Conservation (phyloP, 305 asterid genomes). For the Lippia alba region DNA sequence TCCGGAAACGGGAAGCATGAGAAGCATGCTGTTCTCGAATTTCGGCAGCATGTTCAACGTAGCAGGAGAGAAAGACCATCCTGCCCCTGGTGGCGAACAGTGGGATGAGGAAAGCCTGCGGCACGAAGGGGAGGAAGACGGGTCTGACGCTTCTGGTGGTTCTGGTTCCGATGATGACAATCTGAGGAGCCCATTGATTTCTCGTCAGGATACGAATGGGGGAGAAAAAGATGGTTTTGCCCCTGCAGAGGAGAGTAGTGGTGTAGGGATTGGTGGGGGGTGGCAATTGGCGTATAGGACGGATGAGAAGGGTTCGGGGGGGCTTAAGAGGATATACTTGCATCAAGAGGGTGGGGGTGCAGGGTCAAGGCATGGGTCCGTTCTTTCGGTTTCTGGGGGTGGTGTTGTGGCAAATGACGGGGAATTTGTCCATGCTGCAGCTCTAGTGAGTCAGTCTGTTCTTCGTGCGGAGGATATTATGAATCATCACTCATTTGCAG, state of each 20-base stretch:
- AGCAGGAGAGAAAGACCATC: constrained; percentile 46
- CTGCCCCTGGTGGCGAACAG: constrained; percentile 36
- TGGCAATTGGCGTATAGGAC: constrained; percentile 93
- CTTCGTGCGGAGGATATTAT: constrained; percentile 59
- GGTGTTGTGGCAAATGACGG: constrained; percentile 54
- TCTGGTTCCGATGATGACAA: constrained; percentile 81
- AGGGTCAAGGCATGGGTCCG: constrained; percentile 73
- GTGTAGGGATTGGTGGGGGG: constrained; percentile 95
- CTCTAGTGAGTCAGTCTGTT: constrained; percentile 88
- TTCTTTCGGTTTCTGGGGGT: constrained; percentile 63
- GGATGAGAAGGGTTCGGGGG: constrained; percentile 65
- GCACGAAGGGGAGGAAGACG: constrained; percentile 44
- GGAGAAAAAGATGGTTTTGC: constrained; percentile 51
- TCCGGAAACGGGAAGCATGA: constrained; percentile 76
- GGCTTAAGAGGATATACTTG: constrained; percentile 80
- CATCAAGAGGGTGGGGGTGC: constrained; percentile 68
- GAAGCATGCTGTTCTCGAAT: constrained; percentile 78
- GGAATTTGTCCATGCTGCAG: constrained; percentile 79
- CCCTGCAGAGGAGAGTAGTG: constrained; percentile 54
- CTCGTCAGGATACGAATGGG: constrained; percentile 53
- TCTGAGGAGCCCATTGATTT: constrained; percentile 81
- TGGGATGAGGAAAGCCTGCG: constrained; percentile 83
- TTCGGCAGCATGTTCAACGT: constrained; percentile 83
- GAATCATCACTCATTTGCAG: constrained; percentile 54
- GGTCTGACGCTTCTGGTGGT: constrained; percentile 60